Conservation (phyloP, 352 stramenopile genomes). For the Phytophthora litchii region DNA sequence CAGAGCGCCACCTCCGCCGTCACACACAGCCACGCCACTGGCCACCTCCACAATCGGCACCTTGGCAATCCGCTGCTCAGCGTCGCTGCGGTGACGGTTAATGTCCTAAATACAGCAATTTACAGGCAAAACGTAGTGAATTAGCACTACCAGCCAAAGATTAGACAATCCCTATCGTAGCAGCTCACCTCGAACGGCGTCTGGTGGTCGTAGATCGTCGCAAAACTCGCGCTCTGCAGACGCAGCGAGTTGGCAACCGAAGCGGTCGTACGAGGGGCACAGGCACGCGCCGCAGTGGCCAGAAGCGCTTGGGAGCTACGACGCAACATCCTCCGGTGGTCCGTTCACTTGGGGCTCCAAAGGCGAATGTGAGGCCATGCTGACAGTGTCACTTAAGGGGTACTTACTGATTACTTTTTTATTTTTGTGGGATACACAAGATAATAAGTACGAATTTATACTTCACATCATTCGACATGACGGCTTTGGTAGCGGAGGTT, state of each 20-base stretch:
- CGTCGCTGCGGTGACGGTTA: constrained; percentile 90
- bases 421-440: not conserved
- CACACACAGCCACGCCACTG: constrained; percentile 92
- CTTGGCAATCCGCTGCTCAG: constrained; percentile 87
- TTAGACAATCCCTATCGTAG: not conserved
- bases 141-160: constrained; percentile 4
- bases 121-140: constrained; percentile 6
- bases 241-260: constrained; percentile 16
- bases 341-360: not conserved
- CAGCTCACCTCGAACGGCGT: constrained; percentile 63
- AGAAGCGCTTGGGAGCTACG: constrained; percentile 47
- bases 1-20: constrained; percentile 95
- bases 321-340: constrained; percentile 44
- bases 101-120: constrained; percentile 51
- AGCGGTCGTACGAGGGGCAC: constrained; percentile 20
- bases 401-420: not conserved
- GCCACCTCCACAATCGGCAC: constrained; percentile 93
- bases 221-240: constrained; percentile 51
- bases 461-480: constrained; percentile 7
- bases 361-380: constrained; percentile 25
- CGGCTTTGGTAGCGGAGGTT: constrained; percentile 23
- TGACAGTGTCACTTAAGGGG: not conserved
- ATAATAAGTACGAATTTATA: constrained; percentile 4
- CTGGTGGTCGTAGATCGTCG: constrained; percentile 75
- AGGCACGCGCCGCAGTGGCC: constrained; percentile 32